Evolutionary conservation across 2,329 filamentous ascomycete genomes (phyloP).

Genomic region (Xylaria sp.): DNA sequence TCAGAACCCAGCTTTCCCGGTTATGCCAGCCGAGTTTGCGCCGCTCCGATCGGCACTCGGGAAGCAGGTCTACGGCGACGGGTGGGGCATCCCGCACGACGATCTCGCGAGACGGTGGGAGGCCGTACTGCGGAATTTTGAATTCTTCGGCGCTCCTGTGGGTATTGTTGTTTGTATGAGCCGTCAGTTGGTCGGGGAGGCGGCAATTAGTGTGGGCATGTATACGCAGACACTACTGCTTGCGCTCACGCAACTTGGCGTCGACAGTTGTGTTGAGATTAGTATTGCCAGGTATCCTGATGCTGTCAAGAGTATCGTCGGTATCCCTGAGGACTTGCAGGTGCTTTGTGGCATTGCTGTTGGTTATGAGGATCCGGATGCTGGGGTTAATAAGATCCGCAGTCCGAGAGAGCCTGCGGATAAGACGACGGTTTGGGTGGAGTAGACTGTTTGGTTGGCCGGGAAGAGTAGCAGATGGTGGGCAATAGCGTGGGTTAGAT

Average conservation of each 20-base stretch:
- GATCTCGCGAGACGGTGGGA: constrained; percentile 12
- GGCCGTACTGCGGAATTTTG: constrained; percentile 21
- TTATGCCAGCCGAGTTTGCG: constrained; percentile 8
- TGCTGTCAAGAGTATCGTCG: constrained; percentile 11
- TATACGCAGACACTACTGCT: constrained; percentile 22
- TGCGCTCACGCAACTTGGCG: constrained; percentile 13
- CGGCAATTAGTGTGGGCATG: constrained; percentile 21
- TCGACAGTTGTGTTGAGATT: constrained; percentile 19
- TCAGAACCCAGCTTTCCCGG: constrained; percentile 1
- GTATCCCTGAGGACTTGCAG: constrained; percentile 12
- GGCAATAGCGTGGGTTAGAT: too few species aligned
- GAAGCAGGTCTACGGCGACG: constrained; percentile 17
- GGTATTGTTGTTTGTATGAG: constrained; percentile 21
- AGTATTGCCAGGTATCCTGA: constrained; percentile 18
- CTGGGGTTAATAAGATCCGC: constrained; percentile 12
- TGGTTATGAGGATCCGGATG: constrained; percentile 15
- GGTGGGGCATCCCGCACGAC: constrained; percentile 16
- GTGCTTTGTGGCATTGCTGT: constrained; percentile 19
- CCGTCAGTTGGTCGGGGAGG: constrained; percentile 6
- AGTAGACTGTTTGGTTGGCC: not conserved
- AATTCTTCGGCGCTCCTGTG: constrained; percentile 24
- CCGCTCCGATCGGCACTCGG: constrained; percentile 17
- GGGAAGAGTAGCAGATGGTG: not conserved
- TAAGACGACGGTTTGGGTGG: constrained; percentile 13
- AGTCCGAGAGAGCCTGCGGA: constrained; percentile 5